These are phyloP conservation scores for Ascochyta fabae DNA, from an alignment of 2,329 filamentous ascomycete genomes.

Conservation along the genomic window DNA sequence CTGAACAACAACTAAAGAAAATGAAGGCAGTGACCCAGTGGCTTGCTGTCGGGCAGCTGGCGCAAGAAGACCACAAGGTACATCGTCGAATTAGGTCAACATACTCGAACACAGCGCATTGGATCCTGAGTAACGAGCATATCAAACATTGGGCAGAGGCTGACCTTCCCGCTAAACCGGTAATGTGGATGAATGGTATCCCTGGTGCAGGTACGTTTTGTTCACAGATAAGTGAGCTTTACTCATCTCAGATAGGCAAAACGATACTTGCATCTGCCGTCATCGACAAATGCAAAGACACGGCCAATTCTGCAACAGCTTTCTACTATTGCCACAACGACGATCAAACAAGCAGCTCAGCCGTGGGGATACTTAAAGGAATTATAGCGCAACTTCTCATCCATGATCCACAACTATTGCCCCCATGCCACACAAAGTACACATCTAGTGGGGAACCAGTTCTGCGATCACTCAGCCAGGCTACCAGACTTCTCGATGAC, in stretches of 20 bases:
- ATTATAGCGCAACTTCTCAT: conserved; percentile 28
- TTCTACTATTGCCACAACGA: conserved; percentile 36
- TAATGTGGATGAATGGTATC: conserved; percentile 29
- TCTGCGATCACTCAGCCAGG: conserved; percentile 19
- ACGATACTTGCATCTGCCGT: conserved; percentile 37
- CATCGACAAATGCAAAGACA: conserved; percentile 26
- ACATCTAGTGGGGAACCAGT: conserved; percentile 26
- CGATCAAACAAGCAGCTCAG: conserved; percentile 19
- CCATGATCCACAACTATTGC: conserved; percentile 21
- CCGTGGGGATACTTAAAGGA: conserved; percentile 25
- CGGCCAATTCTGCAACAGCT: conserved; percentile 10
- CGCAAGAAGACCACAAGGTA: conserved; percentile 20
- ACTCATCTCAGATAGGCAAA: conserved; percentile 26
- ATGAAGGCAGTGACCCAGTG: conserved; percentile 24
- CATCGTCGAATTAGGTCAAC: conserved; percentile 14
- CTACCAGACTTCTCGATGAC: conserved; percentile 30
- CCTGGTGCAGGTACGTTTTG: conserved; percentile 31
- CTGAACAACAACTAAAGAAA: conserved; percentile 23
- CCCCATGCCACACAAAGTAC: conserved; percentile 18
- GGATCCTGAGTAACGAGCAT: conserved; percentile 29
- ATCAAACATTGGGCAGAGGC: conserved; percentile 28
- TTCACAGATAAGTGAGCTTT: not conserved
- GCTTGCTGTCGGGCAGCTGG: conserved; percentile 23
- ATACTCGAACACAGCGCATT: conserved; percentile 23
- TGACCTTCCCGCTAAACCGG: conserved; percentile 11